A percentile compares a stretch with the other conserved stretches of the same genome.
These are phyloP conservation scores for Vicia faba DNA, from an alignment of 306 rosid genomes.

Conservation along the genomic window DNA sequence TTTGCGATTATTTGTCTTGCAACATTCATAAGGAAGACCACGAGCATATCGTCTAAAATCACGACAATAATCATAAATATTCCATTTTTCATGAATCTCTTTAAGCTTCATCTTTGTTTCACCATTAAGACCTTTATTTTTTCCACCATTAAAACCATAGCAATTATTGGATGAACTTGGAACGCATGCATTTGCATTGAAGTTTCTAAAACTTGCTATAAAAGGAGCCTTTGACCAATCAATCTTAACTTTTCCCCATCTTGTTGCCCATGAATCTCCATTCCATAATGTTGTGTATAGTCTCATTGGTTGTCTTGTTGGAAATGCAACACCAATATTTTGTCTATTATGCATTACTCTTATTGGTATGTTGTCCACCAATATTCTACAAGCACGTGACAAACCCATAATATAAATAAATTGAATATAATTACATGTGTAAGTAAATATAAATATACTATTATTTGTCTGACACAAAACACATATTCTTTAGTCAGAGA, in stretches of 20 bases:
- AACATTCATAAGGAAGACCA: constrained; percentile 52
- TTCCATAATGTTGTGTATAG: constrained; percentile 50
- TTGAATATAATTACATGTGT: neutral
- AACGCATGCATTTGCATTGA: constrained; percentile 42
- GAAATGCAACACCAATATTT: constrained; percentile 44
- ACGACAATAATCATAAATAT: constrained; percentile 46
- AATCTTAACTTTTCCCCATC: constrained; percentile 45
- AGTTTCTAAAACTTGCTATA: constrained; percentile 40
- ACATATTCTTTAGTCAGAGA: neutral
- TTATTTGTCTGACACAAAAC: too few species aligned
- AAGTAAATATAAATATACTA: too few species aligned
- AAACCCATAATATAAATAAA: neutral
- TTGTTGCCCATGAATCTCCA: constrained; percentile 57
- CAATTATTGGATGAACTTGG: constrained; percentile 19
- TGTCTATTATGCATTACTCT: constrained; percentile 44
- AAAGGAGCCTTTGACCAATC: constrained; percentile 46
- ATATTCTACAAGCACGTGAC: constrained; percentile 30
- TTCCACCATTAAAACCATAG: constrained; percentile 9
- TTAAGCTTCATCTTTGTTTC: constrained; percentile 28
- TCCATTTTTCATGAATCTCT: constrained; percentile 37
- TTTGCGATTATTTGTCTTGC: neutral
- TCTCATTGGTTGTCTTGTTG: constrained; percentile 49
- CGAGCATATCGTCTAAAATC: constrained; percentile 48
- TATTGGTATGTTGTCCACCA: constrained; percentile 45
- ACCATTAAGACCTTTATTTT: constrained; percentile 3